Evolutionary conservation across 1,284 basidiomycete genomes (phyloP), one percentile per base, ranked within the genome.

Genomic region (Caloboletus firmus): DNA sequence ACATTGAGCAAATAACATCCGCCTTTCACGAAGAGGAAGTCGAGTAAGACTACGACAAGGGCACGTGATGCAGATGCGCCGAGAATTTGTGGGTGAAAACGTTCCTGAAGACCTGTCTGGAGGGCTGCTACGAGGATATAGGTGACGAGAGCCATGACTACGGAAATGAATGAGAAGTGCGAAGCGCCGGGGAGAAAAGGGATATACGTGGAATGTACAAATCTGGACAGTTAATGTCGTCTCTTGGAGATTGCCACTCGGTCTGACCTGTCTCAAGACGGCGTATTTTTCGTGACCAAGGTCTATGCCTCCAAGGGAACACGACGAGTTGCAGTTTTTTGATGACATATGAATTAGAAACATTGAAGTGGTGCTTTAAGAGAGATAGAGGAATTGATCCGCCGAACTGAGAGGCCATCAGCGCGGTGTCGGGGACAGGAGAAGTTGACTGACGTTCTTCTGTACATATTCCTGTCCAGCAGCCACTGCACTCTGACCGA

Each of bases 391-490:
- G 93, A 58, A 91, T 78, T 50, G 93, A 78, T 10, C 88, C 83
- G 13, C 88, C 88, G 62, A 95, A 87, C 93, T 95, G 56, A 44
- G 40, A 35, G 31, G 24, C 20, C 32, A 47, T 49, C 24, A 55
- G 47, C 42, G 47, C 44, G 32, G 17, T 22, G 28, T 26, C 5
- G 31, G 24, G 28, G 31, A 34, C 22, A 52, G 39, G 31, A 56
- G 36, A 40, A 18, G 48, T 3, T 0, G 18, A 78, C 87, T 59
- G 62, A 95, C 91, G 71, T 98, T 98, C 74, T 89, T 91, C 73
- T 96, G 91, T 36, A 99, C 87, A 62, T 99, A 99, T 55, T 96
- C 93, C 68, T 96, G 94, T 0, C 96, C 96, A 0, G 94, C 96
- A 13, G 87, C 85, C 1, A 98, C 91, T 0, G 95, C 95, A 62